Evolutionary conservation across 2,329 filamentous ascomycete species (phyloP), one percentile per base, ranked within the genome.

Genomic region (Xylariomycetidae sp.): DNA sequence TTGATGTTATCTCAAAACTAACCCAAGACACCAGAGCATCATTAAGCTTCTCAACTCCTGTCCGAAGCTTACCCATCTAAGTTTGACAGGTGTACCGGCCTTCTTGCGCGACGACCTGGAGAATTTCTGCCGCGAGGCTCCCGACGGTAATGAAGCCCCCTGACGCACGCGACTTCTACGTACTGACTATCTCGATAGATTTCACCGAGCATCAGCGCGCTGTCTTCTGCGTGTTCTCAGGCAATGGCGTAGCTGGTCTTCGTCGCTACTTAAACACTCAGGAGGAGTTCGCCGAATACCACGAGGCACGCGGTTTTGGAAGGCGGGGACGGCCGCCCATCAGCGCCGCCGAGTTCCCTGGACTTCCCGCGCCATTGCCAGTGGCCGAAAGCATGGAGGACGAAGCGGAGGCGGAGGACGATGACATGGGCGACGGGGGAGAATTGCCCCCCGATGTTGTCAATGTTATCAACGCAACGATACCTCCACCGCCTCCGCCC

Each of bases 151-250:
- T n/a, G 8, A 23, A 23, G 20, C 20, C n/a, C 8, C n/a, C 18
- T 14, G 10, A 26, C 5, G 7, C 11, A 33, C 26, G 7, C 22
- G 26, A 11, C 7, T 4, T 34, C 18, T 3, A 32, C 14, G 25
- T 36, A 31, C 56, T 64, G 34, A 64, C 40, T 15, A n/a, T 12
- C 4, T 22, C 4, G 20, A 6, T 36, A 80, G 92, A 97, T 61
- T 98, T 98, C 57, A 97, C 89, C 13, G 85, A 90, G 29, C 88
- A 96, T 54, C 92, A 98, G 59, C 80, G 92, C 42, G 83, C 90
- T 33, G 88, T 97, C 6, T 98, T 98, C 57, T 98, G 92, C 54
- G 92, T 98, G 34, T 98, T 98, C 60, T 96, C 89, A 2, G 90
- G 92, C 5, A 74, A 77, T 16, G 89, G 89, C 35, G 90, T 98